phyloP scores from a whole-genome alignment of 192 early-diverging fungal species.

The Umbelopsis isabellina region DNA sequence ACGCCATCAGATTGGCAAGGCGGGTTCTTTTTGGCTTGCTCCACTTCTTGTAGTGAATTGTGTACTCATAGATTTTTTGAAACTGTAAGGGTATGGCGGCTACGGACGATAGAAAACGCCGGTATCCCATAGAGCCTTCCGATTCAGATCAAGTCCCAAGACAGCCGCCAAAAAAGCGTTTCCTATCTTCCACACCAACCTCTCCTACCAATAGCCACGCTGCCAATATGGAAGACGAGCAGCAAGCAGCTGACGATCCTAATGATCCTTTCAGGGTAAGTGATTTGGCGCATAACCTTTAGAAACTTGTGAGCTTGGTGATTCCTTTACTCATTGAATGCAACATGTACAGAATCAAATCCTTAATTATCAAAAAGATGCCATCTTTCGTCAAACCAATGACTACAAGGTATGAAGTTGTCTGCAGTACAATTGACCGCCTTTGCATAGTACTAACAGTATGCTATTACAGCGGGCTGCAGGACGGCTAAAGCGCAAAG shows the following conservation, averaged over 20 bases:
- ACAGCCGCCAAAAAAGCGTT: conserved; percentile 33
- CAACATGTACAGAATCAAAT: background rate
- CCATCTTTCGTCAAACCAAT: background rate
- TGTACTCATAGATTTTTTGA: background rate
- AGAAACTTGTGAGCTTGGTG: background rate
- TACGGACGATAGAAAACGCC: conserved; percentile 29
- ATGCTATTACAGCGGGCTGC: conserved; percentile 21
- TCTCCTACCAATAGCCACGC: conserved; percentile 16
- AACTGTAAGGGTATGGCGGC: conserved; percentile 21
- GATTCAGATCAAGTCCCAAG: conserved; percentile 25
- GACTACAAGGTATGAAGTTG: background rate
- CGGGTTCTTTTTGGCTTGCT: background rate
- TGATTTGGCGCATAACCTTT: background rate
- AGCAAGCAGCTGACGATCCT: conserved; percentile 23
- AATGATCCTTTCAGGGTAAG: conserved; percentile 33
- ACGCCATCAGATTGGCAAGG: background rate
- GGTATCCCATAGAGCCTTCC: conserved; percentile 22
- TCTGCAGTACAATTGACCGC: background rate
- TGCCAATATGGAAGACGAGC: conserved; percentile 3
- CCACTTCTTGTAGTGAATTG: background rate
- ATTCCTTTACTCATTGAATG: too few species aligned
- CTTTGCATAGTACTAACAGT: conserved; percentile 11
- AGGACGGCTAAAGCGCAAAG: conserved; percentile 2
- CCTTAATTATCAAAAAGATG: conserved; percentile 17
- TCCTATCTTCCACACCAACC: conserved; percentile 27